These are phyloP conservation scores for Brettanomyces custersianus DNA, from an alignment of 805 yeast species.

Conservation along the genomic window DNA sequence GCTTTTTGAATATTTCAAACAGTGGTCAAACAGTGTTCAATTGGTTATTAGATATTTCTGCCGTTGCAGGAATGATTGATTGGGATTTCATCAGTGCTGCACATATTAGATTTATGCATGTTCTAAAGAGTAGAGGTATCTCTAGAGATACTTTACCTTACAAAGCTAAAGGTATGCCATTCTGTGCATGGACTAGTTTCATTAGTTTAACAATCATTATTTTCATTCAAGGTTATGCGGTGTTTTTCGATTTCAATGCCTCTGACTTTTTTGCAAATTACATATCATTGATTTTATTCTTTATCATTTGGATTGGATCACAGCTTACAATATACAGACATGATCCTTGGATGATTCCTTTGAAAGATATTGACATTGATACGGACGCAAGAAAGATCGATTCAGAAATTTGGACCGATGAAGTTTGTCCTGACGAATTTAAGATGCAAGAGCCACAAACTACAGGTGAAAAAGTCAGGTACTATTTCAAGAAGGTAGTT, in stretches of 20 bases:
- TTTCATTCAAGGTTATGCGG: slow-evolving; percentile 64
- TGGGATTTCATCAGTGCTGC: slow-evolving; percentile 57
- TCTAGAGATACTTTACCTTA: slow-evolving; percentile 63
- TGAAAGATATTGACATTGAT: slow-evolving; percentile 49
- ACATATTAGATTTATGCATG: slow-evolving; percentile 60
- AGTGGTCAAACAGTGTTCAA: slow-evolving; percentile 51
- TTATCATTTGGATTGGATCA: slow-evolving; percentile 39
- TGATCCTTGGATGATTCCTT: slow-evolving; percentile 34
- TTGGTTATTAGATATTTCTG: slow-evolving; percentile 66
- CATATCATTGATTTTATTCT: slow-evolving; percentile 56
- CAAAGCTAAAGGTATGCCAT: slow-evolving; percentile 67
- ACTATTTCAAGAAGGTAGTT: neutral
- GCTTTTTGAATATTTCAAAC: slow-evolving; percentile 43
- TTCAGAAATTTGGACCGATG: slow-evolving; percentile 50
- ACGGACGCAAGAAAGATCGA: slow-evolving; percentile 13
- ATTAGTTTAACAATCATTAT: slow-evolving; percentile 45
- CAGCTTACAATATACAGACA: slow-evolving; percentile 45
- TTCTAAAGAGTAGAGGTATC: slow-evolving; percentile 52
- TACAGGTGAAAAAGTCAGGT: neutral
- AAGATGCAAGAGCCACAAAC: neutral
- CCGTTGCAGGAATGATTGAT: slow-evolving; percentile 63
- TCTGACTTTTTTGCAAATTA: slow-evolving; percentile 61
- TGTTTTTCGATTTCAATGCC: slow-evolving; percentile 48
- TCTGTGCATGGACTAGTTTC: slow-evolving; percentile 53
- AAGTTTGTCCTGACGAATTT: slow-evolving; percentile 6